Evolutionary conservation across 2,329 filamentous ascomycete genomes (phyloP), one percentile per base, ranked within the genome.

Genomic region (Gaeumannomyces sp.): DNA sequence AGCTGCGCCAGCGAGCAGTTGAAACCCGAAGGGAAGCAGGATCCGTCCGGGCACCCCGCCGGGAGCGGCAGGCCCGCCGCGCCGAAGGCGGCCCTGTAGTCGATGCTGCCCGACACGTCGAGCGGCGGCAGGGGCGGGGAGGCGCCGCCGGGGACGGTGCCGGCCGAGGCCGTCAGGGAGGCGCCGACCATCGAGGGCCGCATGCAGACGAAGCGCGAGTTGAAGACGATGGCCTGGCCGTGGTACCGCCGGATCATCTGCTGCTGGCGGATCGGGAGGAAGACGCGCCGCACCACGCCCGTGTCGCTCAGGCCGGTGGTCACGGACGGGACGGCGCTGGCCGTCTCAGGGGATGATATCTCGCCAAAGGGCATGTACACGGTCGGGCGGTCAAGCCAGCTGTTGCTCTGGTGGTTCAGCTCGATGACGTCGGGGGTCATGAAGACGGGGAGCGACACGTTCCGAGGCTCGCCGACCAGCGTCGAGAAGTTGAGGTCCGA

Each of bases 201-300:
- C 31, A 65, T 57, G 50, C 65, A 67, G 4, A 67, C 64, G 31
- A 65, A 62, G 14, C 69, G 65, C 1, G 67, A 67, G 56, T 67
- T 68, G 50, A 68, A 65, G 22, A 64, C 67, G 33, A 67, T 66
- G 1, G 65, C 64, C 29, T 65, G 64, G 4, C 69, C 68, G 4
- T 27, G 60, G 59, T 69, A 70, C 22, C 64, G 60, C 14, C 66
- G 67, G 14, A 69, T 45, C 13, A 58, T 64, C 14, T 67, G 63
- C 33, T 67, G 65, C 29, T 68, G 66, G 2, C 60, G 22, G 22
- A 70, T 25, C 13, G 68, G 69, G 6, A 68, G 27, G 60, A 70
- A 69, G n/a, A 68, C 62, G 53, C 68, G 64, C 58, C 65, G 66
- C n/a, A 68, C 60, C n/a, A 68, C 64, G n/a, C 69, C 69, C 3